Base-by-base conservation (phyloP, 1,284 basidiomycete genomes). In the Leccinum subrobustum region DNA sequence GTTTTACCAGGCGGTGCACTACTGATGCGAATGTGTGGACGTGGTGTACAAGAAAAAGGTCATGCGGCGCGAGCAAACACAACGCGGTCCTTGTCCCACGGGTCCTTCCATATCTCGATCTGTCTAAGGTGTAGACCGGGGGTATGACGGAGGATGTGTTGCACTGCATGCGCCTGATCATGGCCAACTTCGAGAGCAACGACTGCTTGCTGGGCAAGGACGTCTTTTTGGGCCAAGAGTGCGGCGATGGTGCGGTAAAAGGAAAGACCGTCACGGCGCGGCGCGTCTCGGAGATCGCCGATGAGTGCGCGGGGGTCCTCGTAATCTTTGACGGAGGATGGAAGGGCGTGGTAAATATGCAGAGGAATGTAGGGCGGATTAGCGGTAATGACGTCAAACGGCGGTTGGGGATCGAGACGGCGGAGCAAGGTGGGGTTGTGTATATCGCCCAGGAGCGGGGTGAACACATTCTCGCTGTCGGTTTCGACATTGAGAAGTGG, bases 331-430 rank as follows among this genome's bases (percentile, higher is more conserved):
- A 98, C 95, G 42, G 86, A 88, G 18, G 70, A 63, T 4, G 89
- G 83, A 25, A 96, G 82, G 14, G 70, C 61, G 48, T 83, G 76
- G 71, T 88, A 96, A 60, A 92, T 88, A 35, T 73, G 63, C 58
- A 72, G 78, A 23, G 93, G 80, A 67, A 98, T 93, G 76, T 97
- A 97, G 6, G 95, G 95, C n/a, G 95, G 95, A 74, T 97, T 98
- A 11, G 91, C 88, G 6, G 93, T 93, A 66, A 98, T 76, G 60
- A 97, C 74, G 75, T 95, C 87, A 73, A 89, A 88, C 3, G 86
- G 66, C 1, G 65, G 67, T 1, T 4, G 81, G 14, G 77, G 77
- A 16, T 59, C 57, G 27, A 75, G 65, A 27, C 70, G 66, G 33
- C 73, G 66, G 35, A 78, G 68, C 56, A 83, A 70, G 16, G 55